Evolutionary conservation across 306 rosid species (phyloP), one percentile per base, ranked within the genome.

Genomic region (Hippophae tibetana): DNA sequence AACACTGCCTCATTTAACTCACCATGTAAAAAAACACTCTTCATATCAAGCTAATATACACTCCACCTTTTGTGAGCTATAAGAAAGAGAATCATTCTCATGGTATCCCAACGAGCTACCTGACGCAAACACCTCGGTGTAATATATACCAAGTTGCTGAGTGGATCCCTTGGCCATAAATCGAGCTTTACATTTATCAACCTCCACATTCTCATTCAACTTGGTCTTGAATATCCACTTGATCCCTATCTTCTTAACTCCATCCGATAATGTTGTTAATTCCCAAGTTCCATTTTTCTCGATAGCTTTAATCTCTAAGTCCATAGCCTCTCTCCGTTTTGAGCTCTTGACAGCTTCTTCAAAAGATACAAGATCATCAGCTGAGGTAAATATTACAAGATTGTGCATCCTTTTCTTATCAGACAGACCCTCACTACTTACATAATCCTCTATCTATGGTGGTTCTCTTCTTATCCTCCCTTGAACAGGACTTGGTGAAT

Each of bases 191-290:
- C 9, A 51, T 6, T 52, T 63, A 7, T 42, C 52, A 4, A 63
- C 7, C 2, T 63, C 6, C 43, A 58, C 51, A 49, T 41, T 26
- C 14, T 63, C 68, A 8, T 63, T 63, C 1, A 11, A 8, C 13
- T 51, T 63, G 5, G 59, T 63, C 3, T 52, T 63, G 50, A 42
- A 63, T 9, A 52, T 42, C 60, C 60, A 63, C 5, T 63, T 63
- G 3, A 63, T 59, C 2, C 68, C 68, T 8, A 63, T 63, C 13
- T 6, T 52, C 8, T 62, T 62, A 6, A 57, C 66, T 9, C 41
- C 12, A 5, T 7, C 43, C 10, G 26, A 26, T 23, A 64, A 8
- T 25, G 12, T 9, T 2, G 18, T 3, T 3, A 27, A 27, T 27
- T 7, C 23, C 5, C 23, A 42, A 14, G 42, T 43, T 1, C 25